Conservation (phyloP, 2,329 filamentous ascomycete species). For the Neonectria faginata region DNA sequence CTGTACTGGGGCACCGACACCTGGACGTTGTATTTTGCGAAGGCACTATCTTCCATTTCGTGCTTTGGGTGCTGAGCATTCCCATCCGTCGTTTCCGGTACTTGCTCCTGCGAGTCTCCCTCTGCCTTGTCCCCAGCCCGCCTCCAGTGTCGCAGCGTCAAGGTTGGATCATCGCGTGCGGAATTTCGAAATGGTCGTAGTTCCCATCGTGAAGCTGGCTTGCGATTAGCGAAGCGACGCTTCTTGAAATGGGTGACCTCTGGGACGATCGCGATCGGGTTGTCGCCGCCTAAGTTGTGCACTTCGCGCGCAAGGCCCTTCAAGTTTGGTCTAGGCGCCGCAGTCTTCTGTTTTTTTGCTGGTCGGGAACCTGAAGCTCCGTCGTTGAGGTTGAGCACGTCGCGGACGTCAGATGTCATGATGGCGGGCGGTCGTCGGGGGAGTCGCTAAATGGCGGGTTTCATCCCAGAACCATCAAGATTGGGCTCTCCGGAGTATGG, state of each 20-base stretch:
- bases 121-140: conserved; percentile 66
- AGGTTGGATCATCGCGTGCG: conserved; percentile 74
- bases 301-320: conserved; percentile 75
- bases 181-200: conserved; percentile 80
- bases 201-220: conserved; percentile 73
- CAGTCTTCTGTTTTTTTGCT: conserved; percentile 79
- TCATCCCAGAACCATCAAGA: conserved; percentile 42
- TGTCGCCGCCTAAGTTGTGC: conserved; percentile 73
- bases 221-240: conserved; percentile 64
- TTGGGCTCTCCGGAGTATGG: not conserved
- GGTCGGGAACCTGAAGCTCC: conserved; percentile 63
- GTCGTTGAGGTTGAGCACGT: conserved; percentile 85
- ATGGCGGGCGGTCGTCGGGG: conserved; percentile 45
- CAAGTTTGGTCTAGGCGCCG: conserved; percentile 68
- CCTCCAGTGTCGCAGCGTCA: conserved; percentile 85
- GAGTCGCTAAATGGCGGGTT: conserved; percentile 28
- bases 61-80: conserved; percentile 37
- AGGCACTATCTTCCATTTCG: conserved; percentile 70
- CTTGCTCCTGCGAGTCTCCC: conserved; percentile 48
- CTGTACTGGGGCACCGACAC: conserved; percentile 84
- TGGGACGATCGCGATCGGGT: conserved; percentile 74
- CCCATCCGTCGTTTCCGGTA: conserved; percentile 40
- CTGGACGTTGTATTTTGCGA: conserved; percentile 89
- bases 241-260: conserved; percentile 71
- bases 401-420: conserved; percentile 86